Evolutionary conservation across 2,329 filamentous ascomycete genomes (phyloP).

Genomic region (Trichoderma sp.): DNA sequence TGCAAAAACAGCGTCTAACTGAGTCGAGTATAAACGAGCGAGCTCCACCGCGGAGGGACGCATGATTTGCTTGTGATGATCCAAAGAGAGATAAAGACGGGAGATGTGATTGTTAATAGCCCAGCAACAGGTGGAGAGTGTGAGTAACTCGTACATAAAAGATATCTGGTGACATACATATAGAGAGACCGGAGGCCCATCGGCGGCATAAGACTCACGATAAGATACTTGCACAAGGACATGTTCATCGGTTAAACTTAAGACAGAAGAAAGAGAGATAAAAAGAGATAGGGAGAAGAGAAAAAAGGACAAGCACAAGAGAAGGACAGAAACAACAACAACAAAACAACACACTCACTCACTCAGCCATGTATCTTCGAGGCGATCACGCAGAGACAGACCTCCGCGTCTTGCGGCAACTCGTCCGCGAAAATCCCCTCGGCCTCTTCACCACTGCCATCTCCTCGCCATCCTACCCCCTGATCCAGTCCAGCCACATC

Average conservation of each 20-base stretch:
- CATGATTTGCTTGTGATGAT: neutral
- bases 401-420: conserved; percentile 47
- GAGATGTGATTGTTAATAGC: neutral
- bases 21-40: conserved; percentile 8
- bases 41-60: neutral
- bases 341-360: neutral
- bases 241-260: neutral
- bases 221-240: neutral
- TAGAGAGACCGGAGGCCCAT: neutral
- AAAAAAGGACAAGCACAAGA: neutral
- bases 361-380: conserved; percentile 59
- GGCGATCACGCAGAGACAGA: conserved; percentile 50
- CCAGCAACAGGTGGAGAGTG: neutral
- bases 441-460: conserved; percentile 63
- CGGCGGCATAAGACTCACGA: neutral
- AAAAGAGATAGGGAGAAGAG: too few species aligned
- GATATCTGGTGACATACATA: neutral
- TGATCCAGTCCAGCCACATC: conserved; percentile 59
- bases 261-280: neutral
- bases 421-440: conserved; percentile 59
- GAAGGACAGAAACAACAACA: neutral
- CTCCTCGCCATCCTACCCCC: conserved; percentile 43
- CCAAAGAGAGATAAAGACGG: neutral
- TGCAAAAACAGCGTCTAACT: neutral
- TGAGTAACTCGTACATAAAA: neutral